phyloP scores from a whole-genome alignment of 371 early-diverging fungal genomes.

The Haplosporangium sp. region DNA sequence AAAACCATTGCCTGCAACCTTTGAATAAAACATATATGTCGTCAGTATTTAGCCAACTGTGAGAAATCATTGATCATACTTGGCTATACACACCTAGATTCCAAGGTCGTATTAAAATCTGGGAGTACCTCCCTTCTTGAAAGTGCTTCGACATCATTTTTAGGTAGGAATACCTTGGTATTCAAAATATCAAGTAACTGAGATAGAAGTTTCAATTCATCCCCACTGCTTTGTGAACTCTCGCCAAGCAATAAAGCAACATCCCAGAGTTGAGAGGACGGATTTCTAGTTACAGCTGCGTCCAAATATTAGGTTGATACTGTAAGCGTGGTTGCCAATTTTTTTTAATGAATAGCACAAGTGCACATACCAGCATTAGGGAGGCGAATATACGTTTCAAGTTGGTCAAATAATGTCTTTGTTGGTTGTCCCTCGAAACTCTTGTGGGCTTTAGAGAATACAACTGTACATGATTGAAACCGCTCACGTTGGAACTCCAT shows the following conservation, averaged over 20 bases:
- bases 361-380: conserved; percentile 21
- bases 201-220: not conserved
- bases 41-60: not conserved
- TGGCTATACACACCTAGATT: conserved; percentile 9
- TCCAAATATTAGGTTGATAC: not conserved
- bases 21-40: not conserved
- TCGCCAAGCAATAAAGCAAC: conserved; percentile 16
- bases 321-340: too few relatives aligned
- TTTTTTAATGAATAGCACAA: too few relatives aligned
- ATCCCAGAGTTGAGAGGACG: conserved; percentile 33
- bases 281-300: conserved; percentile 29
- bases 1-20: conserved; percentile 27
- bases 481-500: conserved; percentile 53
- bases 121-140: conserved; percentile 9
- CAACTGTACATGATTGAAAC: conserved; percentile 33
- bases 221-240: not conserved
- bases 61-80: not conserved
- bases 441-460: conserved; percentile 26
- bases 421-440: not conserved
- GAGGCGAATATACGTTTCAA: conserved; percentile 17
- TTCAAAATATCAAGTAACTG: conserved; percentile 8
- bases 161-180: not conserved
- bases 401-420: conserved; percentile 8
- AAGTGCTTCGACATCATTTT: not conserved
- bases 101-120: not conserved